phyloP scores from a whole-genome alignment of 805 yeast genomes.

The Candida argentea region DNA sequence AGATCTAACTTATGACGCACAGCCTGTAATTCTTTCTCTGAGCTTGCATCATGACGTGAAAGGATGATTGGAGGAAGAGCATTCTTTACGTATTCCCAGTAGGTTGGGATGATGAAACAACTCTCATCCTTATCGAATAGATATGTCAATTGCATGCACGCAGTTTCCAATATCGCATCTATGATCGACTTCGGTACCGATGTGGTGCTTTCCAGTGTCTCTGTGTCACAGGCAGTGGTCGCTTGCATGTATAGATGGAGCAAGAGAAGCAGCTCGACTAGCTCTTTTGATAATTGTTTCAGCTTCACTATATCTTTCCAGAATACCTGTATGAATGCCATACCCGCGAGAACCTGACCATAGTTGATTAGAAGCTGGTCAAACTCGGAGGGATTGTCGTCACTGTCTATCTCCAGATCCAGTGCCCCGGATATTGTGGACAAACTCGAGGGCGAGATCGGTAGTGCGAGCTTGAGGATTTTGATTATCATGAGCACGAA shows the following conservation, averaged over 20 bases:
- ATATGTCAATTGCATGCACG: constrained; percentile 22
- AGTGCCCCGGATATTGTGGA: constrained; percentile 14
- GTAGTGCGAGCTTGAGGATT: constrained; percentile 31
- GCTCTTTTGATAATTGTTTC: constrained; percentile 53
- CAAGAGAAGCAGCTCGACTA: constrained; percentile 50
- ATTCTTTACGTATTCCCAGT: constrained; percentile 47
- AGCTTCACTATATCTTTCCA: constrained; percentile 57
- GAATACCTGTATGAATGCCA: constrained; percentile 49
- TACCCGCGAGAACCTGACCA: constrained; percentile 24
- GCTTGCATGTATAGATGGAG: constrained; percentile 24
- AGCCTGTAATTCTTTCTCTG: constrained; percentile 17
- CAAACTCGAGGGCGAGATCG: constrained; percentile 11
- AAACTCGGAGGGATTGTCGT: constrained; percentile 5
- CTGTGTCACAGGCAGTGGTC: constrained; percentile 1
- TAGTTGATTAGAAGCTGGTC: constrained; percentile 17
- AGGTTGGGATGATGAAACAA: constrained; percentile 52
- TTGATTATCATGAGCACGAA: constrained; percentile 58
- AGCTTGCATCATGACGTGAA: constrained; percentile 6
- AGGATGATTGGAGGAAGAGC: constrained; percentile 32
- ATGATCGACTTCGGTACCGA: constrained; percentile 8
- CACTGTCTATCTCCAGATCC: constrained; percentile 13
- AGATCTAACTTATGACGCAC: constrained; percentile 43
- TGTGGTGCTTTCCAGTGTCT: background rate
- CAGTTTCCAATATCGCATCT: constrained; percentile 19
- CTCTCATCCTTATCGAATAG: constrained; percentile 44